Evolutionary conservation across 768 basidiomycete genomes (phyloP).

Genomic region (Rossbeevera mucosa): DNA sequence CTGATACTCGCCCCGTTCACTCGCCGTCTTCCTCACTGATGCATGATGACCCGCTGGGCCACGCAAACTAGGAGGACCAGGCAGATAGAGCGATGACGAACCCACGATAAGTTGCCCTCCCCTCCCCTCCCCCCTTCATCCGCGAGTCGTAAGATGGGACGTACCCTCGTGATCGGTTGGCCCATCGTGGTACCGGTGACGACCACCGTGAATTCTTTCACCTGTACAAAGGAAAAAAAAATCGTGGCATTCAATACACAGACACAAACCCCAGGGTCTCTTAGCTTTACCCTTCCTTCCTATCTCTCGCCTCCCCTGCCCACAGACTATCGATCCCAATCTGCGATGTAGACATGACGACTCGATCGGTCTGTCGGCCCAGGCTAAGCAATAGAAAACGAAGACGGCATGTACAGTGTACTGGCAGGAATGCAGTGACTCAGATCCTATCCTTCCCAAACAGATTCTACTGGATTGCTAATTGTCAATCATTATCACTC

Average conservation of each 20-base stretch:
- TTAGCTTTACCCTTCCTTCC: too few relatives aligned
- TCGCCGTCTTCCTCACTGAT: neutral
- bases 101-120: neutral
- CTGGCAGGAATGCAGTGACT: neutral
- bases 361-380: neutral
- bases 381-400: neutral
- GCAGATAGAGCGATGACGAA: neutral
- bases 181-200: neutral
- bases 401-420: neutral
- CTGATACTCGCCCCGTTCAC: neutral
- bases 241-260: too few relatives aligned
- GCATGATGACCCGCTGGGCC: neutral
- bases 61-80: neutral
- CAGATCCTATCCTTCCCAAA: neutral
- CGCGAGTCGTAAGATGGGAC: neutral
- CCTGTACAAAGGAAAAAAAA: too few relatives aligned
- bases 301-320: too few relatives aligned
- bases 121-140: neutral
- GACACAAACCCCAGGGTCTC: too few relatives aligned
- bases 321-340: neutral
- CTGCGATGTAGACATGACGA: neutral
- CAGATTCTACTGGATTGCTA: neutral
- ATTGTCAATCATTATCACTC: neutral
- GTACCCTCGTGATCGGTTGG: neutral
- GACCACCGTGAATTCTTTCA: neutral